Evolutionary conservation across 305 asterid genomes (phyloP).

Genomic region (Fraxinus platypoda): DNA sequence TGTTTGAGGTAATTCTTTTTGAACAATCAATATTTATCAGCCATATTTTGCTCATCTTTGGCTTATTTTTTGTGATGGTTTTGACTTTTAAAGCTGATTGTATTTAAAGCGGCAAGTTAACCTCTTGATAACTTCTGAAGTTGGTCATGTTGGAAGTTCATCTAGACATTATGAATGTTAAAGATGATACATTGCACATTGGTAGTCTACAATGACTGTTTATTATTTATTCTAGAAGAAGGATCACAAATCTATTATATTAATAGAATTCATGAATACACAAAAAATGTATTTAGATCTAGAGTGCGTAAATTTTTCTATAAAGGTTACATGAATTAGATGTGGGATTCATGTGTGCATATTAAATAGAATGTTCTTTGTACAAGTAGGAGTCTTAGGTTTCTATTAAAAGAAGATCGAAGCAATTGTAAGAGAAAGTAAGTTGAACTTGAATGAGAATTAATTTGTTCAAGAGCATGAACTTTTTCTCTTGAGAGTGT

Average conservation of each 20-base stretch:
- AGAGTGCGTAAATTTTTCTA: neutral
- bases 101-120: neutral
- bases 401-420: neutral
- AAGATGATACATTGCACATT: neutral
- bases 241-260: neutral
- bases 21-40: constrained; percentile 7
- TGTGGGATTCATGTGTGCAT: neutral
- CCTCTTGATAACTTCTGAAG: neutral
- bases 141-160: neutral
- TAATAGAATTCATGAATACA: neutral
- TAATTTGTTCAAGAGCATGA: neutral
- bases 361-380: neutral
- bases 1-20: constrained; percentile 69
- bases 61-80: neutral
- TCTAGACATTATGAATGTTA: neutral
- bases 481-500: neutral
- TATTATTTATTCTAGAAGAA: neutral
- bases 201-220: neutral
- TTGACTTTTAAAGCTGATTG: neutral
- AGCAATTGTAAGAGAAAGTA: neutral
- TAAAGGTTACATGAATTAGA: neutral
- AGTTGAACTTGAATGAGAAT: neutral
- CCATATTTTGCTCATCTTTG: constrained; percentile 4
- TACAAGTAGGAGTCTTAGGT: neutral
- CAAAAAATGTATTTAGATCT: neutral